Percentiles rank a stretch among this genome's conserved stretches.
phyloP scores from a whole-genome alignment of 331 rosid species.

The Malus hybrid region DNA sequence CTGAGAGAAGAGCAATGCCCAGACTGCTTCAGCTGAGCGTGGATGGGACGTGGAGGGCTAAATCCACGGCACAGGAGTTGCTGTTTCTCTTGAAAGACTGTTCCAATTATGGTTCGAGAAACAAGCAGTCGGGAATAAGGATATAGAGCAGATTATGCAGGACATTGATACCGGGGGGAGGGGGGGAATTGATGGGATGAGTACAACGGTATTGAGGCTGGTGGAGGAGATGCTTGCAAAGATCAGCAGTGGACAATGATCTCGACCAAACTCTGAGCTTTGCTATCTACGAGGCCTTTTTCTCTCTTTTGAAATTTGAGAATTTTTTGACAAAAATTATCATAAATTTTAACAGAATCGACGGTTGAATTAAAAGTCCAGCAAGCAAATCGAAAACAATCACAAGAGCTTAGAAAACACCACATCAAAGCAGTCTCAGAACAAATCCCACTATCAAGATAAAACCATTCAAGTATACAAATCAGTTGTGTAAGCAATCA shows the following conservation, averaged over 20 bases:
- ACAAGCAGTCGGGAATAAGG: constrained; percentile 27
- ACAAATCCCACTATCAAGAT: neutral
- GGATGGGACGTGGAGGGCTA: constrained; percentile 13
- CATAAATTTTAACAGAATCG: too few species aligned
- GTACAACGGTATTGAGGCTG: constrained; percentile 37
- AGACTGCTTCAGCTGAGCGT: too few species aligned
- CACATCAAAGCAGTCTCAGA: neutral
- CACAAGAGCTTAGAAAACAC: neutral
- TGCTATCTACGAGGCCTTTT: too few species aligned
- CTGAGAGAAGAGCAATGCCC: constrained; percentile 39
- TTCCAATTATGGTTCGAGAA: constrained; percentile 29
- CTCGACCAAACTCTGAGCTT: neutral
- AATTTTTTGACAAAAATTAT: too few species aligned
- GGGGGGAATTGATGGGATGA: constrained; percentile 45
- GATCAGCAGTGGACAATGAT: constrained; percentile 11
- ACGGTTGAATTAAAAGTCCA: too few species aligned
- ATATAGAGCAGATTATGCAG: constrained; percentile 51
- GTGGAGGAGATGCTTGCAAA: constrained; percentile 80
- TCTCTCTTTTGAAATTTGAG: too few species aligned
- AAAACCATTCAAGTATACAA: neutral
- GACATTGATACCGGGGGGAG: constrained; percentile 49
- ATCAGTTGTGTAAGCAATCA: neutral
- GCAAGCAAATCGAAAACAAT: neutral
- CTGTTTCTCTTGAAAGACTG: constrained; percentile 59
- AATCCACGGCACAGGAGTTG: constrained; percentile 36